Evolutionary conservation across 805 yeast species (phyloP).

Genomic region (Tetrapisispora fleetii): DNA sequence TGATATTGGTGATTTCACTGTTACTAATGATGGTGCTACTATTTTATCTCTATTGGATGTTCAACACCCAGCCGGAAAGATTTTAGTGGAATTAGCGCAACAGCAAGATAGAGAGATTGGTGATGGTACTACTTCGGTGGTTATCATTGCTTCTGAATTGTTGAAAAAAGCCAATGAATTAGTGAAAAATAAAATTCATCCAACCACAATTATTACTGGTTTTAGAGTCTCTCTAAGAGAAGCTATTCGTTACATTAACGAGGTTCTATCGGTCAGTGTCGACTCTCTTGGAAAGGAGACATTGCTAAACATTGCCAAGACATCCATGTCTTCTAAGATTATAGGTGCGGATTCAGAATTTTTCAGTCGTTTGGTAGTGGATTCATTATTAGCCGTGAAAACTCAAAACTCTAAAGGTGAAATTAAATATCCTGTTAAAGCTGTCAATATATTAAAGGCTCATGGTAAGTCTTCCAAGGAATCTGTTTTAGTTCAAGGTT

Average conservation of each 20-base stretch:
- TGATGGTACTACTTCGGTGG: slow-evolving; percentile 97
- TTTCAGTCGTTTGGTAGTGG: slow-evolving; percentile 84
- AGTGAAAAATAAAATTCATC: slow-evolving; percentile 89
- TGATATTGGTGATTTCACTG: slow-evolving; percentile 97
- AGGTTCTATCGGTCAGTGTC: slow-evolving; percentile 73
- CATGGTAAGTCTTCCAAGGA: slow-evolving; percentile 91
- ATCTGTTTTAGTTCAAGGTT: slow-evolving; percentile 81
- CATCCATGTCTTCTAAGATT: slow-evolving; percentile 94
- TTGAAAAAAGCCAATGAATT: slow-evolving; percentile 87
- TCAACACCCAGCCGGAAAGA: slow-evolving; percentile 98
- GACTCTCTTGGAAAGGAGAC: slow-evolving; percentile 75
- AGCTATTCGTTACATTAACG: slow-evolving; percentile 77
- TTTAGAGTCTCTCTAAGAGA: slow-evolving; percentile 89
- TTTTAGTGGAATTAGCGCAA: slow-evolving; percentile 92
- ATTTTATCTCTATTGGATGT: slow-evolving; percentile 84
- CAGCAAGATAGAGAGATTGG: slow-evolving; percentile 99
- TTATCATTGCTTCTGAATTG: slow-evolving; percentile 87
- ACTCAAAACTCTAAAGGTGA: slow-evolving; percentile 86
- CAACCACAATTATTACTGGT: slow-evolving; percentile 95
- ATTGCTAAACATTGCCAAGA: slow-evolving; percentile 82
- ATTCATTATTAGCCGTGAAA: slow-evolving; percentile 89
- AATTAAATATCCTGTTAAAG: slow-evolving; percentile 87
- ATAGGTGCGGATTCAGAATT: slow-evolving; percentile 91
- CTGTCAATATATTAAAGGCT: slow-evolving; percentile 90
- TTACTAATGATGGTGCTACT: slow-evolving; percentile 98